Base-by-base conservation (phyloP, 2,329 filamentous ascomycete genomes). In the Teratosphaeria zuluensis region DNA sequence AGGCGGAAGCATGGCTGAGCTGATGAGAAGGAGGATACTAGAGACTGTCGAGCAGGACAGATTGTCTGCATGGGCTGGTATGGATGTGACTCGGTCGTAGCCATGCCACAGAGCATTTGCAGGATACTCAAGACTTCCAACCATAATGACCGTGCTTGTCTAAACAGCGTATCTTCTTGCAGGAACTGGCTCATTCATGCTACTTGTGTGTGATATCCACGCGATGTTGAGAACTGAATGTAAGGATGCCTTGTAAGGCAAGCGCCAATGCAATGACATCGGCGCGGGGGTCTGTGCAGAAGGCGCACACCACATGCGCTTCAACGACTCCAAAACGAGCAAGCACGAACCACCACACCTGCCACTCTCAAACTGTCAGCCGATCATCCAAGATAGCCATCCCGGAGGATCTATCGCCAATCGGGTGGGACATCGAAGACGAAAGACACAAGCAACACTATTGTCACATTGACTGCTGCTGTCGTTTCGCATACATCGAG, bases 1-100 rank as follows among this genome's bases (percentile, higher is more conserved):
- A 3, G 72, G 76, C 2, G 78, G 75, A 55, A 71, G 73, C 52
- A 77, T 80, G 16, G 80, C 82, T 63, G 74, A 72, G 0, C 75
- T 76, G 19, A 68, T 94, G 66, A 81, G 81, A 66, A 74, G 71
- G 63, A 78, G 81, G 65, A 73, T 89, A 3, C 82, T 84, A 75
- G 79, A 84, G 59, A 86, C 82, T 2, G 87, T 85, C 67, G 86
- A 91, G 68, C 78, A 80, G 61, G 79, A 81, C n/a, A 83, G 84
- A 65, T 80, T 90, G 9, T 74, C 75, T 58, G 76, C 73, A 28
- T 94, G 89, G 89, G 88, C 54, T 55, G 58, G 62, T 6, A 19
- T 59, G 33, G 21, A 11, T 14, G 48, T 63, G 1, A 30, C 4
- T 8, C 8, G 21, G 32, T 11, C 6, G 19, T 48, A 28, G 24